Evolutionary conservation across 176 grass and related monocot species (phyloP), one percentile per base, ranked within the genome.

Genomic region (Bonia amplexicaulis): DNA sequence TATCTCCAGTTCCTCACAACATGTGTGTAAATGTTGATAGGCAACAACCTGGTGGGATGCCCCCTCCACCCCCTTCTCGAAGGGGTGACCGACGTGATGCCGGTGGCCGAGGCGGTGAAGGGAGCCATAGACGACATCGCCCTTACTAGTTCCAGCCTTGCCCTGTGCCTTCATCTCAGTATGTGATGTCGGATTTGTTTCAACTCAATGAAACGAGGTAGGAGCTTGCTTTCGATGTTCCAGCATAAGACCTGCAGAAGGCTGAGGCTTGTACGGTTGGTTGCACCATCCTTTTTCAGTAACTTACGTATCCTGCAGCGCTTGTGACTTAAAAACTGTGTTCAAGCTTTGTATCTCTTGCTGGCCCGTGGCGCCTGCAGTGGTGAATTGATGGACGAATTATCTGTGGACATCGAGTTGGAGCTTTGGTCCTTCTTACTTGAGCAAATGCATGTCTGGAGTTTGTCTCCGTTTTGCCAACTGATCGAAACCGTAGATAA

Each of bases 11-110:
- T 66, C 4, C 70, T 92, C 31, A 79, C 49, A 67, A 8, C 22
- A 9, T 78, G 12, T 15, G 70, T 47, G 13, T 78, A 33, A 85
- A 67, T 68, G 58, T 76, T 23, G 67, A 63, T 77, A 99, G 93
- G 86, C 96, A 96, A 75, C 96, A 96, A 54, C 93, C 96, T 79
- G 93, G 93, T 69, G 86, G 85, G 47, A 89, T 92, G 62, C 71
- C 81, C 0, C 89, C 77, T 49, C 88, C 87, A 0, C 83, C 90
- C 5, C 89, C 89, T 13, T 74, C 77, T 31, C 84, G 93, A 57
- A 88, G 91, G 25, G 85, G 90, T 64, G 91, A 95, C 65, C 86
- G 90, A 2, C 85, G 93, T n/a, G 87, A 95, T n/a, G 46, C 90
- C 9, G 40, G 89, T 19, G 44, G 88, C 74, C 74, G 87, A 74